Conservation (phyloP, 495 filamentous ascomycete genomes). For the Aspergillus baeticus region DNA sequence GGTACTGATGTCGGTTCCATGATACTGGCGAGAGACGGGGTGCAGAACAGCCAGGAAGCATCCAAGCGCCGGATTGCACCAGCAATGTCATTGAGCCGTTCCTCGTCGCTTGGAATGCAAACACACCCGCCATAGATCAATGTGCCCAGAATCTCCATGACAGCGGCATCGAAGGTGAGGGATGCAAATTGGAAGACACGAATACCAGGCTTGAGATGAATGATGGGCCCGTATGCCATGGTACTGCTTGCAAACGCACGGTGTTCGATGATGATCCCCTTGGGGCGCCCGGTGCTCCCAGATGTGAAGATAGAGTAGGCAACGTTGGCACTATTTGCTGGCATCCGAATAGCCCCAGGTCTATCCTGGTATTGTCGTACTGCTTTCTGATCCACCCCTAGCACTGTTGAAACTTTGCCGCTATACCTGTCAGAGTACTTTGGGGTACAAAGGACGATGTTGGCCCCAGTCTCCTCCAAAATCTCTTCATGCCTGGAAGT, state of each 20-base stretch:
- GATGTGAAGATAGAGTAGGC: slow-evolving; percentile 48
- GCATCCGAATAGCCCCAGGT: slow-evolving; percentile 25
- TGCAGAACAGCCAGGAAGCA: slow-evolving; percentile 30
- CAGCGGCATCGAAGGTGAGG: slow-evolving; percentile 38
- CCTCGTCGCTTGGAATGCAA: slow-evolving; percentile 26
- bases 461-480: slow-evolving; percentile 37
- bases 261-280: slow-evolving; percentile 24
- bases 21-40: slow-evolving; percentile 37
- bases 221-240: slow-evolving; percentile 17
- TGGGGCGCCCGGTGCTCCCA: slow-evolving; percentile 49
- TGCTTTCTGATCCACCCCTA: slow-evolving; percentile 13
- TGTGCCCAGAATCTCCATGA: slow-evolving; percentile 41
- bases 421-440: neutral
- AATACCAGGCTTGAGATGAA: slow-evolving; percentile 44
- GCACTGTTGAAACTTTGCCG: neutral
- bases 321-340: slow-evolving; percentile 34
- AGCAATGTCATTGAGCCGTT: slow-evolving; percentile 26
- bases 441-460: slow-evolving; percentile 53
- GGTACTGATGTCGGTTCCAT: slow-evolving; percentile 34
- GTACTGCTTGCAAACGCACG: slow-evolving; percentile 6
- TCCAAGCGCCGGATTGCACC: slow-evolving; percentile 24
- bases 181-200: slow-evolving; percentile 47
- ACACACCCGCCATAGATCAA: slow-evolving; percentile 39
- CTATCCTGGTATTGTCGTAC: slow-evolving; percentile 24
- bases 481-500: slow-evolving; percentile 39